Base-by-base conservation (phyloP, 2,329 filamentous ascomycete species). In the Calonectria henricotiae region DNA sequence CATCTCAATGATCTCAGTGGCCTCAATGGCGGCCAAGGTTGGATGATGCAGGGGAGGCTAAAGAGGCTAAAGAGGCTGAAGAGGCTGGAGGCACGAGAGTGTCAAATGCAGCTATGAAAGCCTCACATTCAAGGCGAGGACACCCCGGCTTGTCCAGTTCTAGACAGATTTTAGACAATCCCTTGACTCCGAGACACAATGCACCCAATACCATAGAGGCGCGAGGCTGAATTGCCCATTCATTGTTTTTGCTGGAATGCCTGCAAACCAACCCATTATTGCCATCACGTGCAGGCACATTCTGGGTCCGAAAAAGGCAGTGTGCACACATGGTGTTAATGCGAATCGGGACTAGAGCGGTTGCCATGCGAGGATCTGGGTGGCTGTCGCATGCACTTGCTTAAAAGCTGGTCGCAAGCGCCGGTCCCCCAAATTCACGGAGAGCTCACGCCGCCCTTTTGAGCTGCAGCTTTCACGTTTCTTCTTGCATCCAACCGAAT, bases 351-450 rank as follows among this genome's bases (percentile, higher is more conserved):
- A 61, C 70, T 83, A 82, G 80, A 60, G 46, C 71, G 67, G 78
- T 81, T 81, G 79, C 78, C 78, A 79, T 73, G 76, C 73, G 72
- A 72, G 71, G 71, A 72, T 72, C 70, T 73, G 71, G 65, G 62
- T 67, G 71, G 69, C 67, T 58, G 69, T 74, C 73, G 70, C 70
- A 77, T 75, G 75, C 75, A 55, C 67, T 67, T 74, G 70, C 65
- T 76, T 77, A 78, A 79, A 79, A 74, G 71, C 76, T 77, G 70
- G 62, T 71, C 72, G 74, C 71, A 74, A 67, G 69, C 69, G 70
- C 68, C 64, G 65, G 66, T 49, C 62, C 71, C 60, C 68, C 68
- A 73, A 68, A 71, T 67, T 70, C 72, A 70, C 66, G 71, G 35
- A 64, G 71, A 77, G 75, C 74, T 79, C 77, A 74, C 72, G 41